Conservation (phyloP, 2,329 filamentous ascomycete genomes). For the Graphiopsis chlorocephala region DNA sequence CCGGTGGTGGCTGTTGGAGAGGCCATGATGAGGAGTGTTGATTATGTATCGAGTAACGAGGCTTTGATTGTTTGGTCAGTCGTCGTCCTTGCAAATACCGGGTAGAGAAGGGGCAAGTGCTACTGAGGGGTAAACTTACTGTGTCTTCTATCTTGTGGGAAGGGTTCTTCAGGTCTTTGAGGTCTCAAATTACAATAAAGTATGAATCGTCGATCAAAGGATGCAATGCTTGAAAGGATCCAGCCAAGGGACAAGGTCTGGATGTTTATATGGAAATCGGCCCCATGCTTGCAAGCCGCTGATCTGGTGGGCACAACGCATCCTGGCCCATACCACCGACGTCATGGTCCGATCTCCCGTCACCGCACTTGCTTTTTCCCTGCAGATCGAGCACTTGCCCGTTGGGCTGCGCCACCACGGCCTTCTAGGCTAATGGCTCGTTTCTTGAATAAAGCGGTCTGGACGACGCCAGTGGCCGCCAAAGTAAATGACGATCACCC, state of each 20-base stretch:
- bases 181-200: background rate
- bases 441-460: conserved; percentile 1
- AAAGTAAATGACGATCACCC: background rate
- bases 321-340: background rate
- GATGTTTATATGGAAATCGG: background rate
- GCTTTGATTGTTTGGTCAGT: background rate
- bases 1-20: conserved; percentile 1
- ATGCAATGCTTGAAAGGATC: background rate
- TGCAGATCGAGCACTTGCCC: background rate
- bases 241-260: background rate
- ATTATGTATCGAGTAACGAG: no score
- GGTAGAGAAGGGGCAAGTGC: background rate
- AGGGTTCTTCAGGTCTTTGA: background rate
- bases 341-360: background rate
- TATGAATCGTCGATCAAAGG: background rate
- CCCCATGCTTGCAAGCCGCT: background rate
- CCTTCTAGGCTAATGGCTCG: background rate
- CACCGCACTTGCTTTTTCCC: background rate
- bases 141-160: background rate
- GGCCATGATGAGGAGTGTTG: background rate
- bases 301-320: background rate
- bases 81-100: background rate
- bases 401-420: conserved; percentile 3
- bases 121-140: background rate
- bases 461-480: background rate